Evolutionary conservation across 768 basidiomycete genomes (phyloP).

Genomic region (Lactarius psammicola): DNA sequence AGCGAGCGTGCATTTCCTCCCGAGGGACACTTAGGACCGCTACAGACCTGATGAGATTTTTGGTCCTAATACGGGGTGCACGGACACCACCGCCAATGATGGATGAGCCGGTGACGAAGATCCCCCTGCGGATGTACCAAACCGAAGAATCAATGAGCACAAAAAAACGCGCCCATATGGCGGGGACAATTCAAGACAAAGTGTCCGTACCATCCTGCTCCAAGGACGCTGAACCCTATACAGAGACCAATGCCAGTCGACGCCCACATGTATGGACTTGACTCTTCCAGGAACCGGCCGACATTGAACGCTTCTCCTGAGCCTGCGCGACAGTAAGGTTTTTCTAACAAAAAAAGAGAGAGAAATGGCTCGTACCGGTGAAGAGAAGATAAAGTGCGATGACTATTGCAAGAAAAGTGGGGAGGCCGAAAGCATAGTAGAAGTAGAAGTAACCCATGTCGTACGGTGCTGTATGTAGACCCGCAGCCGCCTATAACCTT

Average conservation of each 20-base stretch:
- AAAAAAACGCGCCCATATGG: neutral
- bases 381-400: constrained; percentile 87
- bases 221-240: constrained; percentile 89
- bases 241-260: constrained; percentile 88
- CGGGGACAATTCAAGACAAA: neutral
- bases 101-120: constrained; percentile 95
- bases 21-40: neutral
- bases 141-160: neutral
- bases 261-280: constrained; percentile 92
- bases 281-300: constrained; percentile 90
- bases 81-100: constrained; percentile 95
- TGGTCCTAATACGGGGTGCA: constrained; percentile 90
- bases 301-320: constrained; percentile 93
- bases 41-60: constrained; percentile 91
- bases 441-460: constrained; percentile 37
- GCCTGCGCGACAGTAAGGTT: constrained; percentile 42
- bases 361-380: constrained; percentile 54
- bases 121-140: constrained; percentile 66
- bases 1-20: neutral
- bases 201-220: constrained; percentile 87
- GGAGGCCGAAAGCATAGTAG: constrained; percentile 70
- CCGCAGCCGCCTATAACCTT: neutral
- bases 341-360: neutral
- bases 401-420: constrained; percentile 58
- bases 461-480: constrained; percentile 12